Conservation (phyloP, 495 filamentous ascomycete genomes). For the Penicillium cosmopolitanum region DNA sequence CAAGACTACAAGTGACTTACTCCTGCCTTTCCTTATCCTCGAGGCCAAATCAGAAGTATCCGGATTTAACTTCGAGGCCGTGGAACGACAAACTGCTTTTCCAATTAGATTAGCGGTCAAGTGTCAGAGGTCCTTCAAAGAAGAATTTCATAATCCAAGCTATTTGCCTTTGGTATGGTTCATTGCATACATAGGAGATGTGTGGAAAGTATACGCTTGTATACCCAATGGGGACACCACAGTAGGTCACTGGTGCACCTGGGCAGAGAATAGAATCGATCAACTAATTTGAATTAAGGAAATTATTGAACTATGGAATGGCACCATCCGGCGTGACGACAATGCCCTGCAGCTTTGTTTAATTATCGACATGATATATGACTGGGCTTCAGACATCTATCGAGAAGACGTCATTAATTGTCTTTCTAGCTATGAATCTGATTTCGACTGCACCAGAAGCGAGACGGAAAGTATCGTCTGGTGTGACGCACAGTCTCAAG, state of each 20-base stretch:
- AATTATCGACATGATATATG: slow-evolving; percentile 40
- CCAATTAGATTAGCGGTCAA: slow-evolving; percentile 22
- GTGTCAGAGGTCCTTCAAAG: slow-evolving; percentile 12
- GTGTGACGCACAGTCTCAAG: no score
- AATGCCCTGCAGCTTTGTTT: slow-evolving; percentile 33
- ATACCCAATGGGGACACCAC: not conserved
- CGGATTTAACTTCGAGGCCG: not conserved
- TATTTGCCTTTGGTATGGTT: slow-evolving; percentile 8
- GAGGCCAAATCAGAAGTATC: slow-evolving; percentile 21
- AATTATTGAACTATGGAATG: slow-evolving; percentile 29
- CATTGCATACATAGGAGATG: slow-evolving; percentile 1
- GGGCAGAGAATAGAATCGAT: not conserved
- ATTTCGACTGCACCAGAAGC: no score
- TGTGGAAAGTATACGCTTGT: slow-evolving; percentile 5
- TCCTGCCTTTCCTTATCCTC: slow-evolving; percentile 25
- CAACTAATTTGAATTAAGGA: slow-evolving; percentile 15
- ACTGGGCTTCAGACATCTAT: slow-evolving; percentile 40
- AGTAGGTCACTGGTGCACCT: not conserved
- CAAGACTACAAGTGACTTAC: not conserved
- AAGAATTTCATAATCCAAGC: not conserved
- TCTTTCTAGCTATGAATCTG: no score
- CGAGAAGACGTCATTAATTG: slow-evolving; percentile 6
- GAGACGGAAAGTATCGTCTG: no score
- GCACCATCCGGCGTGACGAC: slow-evolving; percentile 24
- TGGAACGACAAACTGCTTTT: slow-evolving; percentile 22